A percentile compares a stretch with the other conserved stretches of the same genome.
These are phyloP conservation scores for Podila epicladia DNA, from an alignment of 192 early-diverging fungal species.

Conservation along the genomic window DNA sequence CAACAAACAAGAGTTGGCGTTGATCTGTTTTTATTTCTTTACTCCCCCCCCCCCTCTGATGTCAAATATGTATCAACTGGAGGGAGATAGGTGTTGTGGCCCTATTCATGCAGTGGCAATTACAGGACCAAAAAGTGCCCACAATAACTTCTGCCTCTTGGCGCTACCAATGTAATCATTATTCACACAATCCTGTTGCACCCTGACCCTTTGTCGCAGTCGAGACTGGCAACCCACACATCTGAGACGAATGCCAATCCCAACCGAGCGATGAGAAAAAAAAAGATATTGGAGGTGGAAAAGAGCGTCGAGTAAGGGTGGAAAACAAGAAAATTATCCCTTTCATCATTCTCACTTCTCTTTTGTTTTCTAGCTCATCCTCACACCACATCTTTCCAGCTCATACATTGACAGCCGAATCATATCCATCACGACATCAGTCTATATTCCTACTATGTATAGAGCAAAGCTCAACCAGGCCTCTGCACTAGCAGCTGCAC, in stretches of 20 bases:
- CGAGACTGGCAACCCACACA: background rate
- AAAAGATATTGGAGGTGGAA: no score
- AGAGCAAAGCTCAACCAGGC: background rate
- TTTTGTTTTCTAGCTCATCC: background rate
- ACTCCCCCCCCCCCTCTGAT: no score
- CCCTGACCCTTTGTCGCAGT: background rate
- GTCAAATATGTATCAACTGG: no score
- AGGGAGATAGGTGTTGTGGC: no score
- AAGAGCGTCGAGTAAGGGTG: background rate
- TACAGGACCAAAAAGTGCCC: background rate
- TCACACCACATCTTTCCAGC: background rate
- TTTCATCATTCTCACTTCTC: background rate
- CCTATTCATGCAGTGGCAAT: background rate
- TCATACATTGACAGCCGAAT: background rate
- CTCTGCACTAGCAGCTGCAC: background rate
- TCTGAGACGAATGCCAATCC: constrained; percentile 3
- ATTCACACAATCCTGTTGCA: background rate
- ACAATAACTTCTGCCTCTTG: no score
- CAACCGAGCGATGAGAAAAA: background rate
- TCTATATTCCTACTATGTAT: background rate
- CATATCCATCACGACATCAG: no score
- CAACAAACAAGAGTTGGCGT: no score
- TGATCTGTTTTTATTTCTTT: no score
- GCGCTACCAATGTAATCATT: background rate
- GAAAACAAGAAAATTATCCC: background rate